Conservation (phyloP, 495 filamentous ascomycete genomes). For the Rusavskia elegans region DNA sequence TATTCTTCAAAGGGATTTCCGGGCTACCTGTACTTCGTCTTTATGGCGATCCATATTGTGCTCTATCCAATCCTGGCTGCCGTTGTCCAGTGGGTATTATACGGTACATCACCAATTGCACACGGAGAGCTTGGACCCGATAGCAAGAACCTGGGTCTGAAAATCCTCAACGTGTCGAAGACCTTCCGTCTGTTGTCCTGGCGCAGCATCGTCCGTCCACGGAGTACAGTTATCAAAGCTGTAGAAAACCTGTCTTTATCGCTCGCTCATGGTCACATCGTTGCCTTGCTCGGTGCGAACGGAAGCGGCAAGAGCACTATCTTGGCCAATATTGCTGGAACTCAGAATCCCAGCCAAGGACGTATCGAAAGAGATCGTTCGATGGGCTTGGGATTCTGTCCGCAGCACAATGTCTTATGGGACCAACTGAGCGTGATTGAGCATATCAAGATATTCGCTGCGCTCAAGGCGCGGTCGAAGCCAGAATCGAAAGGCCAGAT, state of each 20-base stretch:
- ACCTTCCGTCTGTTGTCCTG: too few species aligned
- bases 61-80: slow-evolving; percentile 52
- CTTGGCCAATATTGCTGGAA: slow-evolving; percentile 28
- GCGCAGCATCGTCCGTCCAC: slow-evolving; percentile 10
- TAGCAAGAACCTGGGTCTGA: too few species aligned
- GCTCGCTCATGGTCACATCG: slow-evolving; percentile 24
- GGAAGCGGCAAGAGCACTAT: slow-evolving; percentile 30
- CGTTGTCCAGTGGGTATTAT: slow-evolving; percentile 49
- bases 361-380: slow-evolving; percentile 23
- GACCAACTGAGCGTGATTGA: slow-evolving; percentile 24
- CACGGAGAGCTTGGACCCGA: too few species aligned
- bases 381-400: slow-evolving; percentile 29
- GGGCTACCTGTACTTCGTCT: slow-evolving; percentile 47
- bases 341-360: slow-evolving; percentile 19
- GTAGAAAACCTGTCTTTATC: slow-evolving; percentile 22
- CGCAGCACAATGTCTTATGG: slow-evolving; percentile 27
- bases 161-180: too few species aligned
- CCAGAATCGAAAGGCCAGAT: slow-evolving; percentile 9
- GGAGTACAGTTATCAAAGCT: slow-evolving; percentile 16
- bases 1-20: slow-evolving; percentile 41
- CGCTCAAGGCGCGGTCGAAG: background rate
- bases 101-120: slow-evolving; percentile 18
- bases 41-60: slow-evolving; percentile 54
- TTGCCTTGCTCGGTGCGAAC: slow-evolving; percentile 28
- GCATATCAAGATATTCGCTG: slow-evolving; percentile 18